These are phyloP conservation scores for Solanum boliviense DNA, from an alignment of 257 asterid genomes.

Conservation along the genomic window DNA sequence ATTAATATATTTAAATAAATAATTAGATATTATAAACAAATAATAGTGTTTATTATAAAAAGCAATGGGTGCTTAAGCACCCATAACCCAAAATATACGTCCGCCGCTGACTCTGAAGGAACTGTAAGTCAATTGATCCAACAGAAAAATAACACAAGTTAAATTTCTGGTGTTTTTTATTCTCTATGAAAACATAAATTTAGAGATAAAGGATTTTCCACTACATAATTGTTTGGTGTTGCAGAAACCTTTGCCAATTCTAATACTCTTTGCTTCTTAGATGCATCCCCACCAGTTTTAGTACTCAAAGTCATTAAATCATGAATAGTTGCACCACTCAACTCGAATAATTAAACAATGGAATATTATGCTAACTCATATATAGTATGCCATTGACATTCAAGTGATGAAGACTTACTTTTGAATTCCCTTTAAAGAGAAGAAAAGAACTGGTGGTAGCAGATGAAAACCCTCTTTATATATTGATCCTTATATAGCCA, in stretches of 20 bases:
- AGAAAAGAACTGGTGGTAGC: too few relatives aligned
- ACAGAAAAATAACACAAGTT: neutral
- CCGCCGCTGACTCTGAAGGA: constrained; percentile 4
- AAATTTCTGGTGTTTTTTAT: neutral
- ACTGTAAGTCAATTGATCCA: constrained; percentile 3
- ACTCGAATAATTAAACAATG: neutral
- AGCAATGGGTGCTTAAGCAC: too few relatives aligned
- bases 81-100: too few relatives aligned
- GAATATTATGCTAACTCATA: neutral
- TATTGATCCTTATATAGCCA: too few relatives aligned
- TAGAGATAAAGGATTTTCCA: neutral
- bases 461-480: too few relatives aligned
- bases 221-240: constrained; percentile 3
- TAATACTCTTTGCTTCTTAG: constrained; percentile 8
- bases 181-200: neutral
- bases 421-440: neutral
- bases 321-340: neutral
- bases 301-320: neutral
- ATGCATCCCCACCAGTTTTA: too few relatives aligned
- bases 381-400: neutral
- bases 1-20: too few relatives aligned
- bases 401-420: neutral
- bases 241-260: constrained; percentile 8
- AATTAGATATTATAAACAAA: too few relatives aligned
- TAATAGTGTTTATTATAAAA: too few relatives aligned